Evolutionary conservation across 805 yeast species (phyloP), one percentile per base, ranked within the genome.

Genomic region (Metschnikowia baotianmanensis): DNA sequence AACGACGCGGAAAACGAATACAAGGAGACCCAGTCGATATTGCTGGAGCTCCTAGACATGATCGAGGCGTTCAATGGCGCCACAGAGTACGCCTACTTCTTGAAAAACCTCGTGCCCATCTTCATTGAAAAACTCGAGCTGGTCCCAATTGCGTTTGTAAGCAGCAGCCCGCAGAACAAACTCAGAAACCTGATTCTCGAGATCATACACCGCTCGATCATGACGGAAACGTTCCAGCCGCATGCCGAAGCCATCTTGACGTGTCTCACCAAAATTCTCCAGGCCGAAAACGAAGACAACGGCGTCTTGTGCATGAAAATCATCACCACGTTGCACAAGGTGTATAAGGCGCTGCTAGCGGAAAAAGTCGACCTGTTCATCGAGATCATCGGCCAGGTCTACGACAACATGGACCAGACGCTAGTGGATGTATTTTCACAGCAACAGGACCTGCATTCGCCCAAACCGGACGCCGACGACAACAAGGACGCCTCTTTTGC

Each of bases 291-390:
- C 59, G 99, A 95, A 61, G 97, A 90, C 46, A 93, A 93, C 59
- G 98, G 98, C 36, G 87, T 89, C 1, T 71, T 88, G 37, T 84
- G 95, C 60, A 80, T 93, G 84, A 89, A 87, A 58, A 82, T 88
- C 40, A 73, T 90, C 36, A 87, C 97, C 13, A 77, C 84, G 22
- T 66, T 91, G 34, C 96, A 90, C 66, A 85, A 93, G 59, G 78
- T 90, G 1, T 91, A 85, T 67, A 91, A 87, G 65, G 57, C 73
- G 11, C 67, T 71, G 18, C 65, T 90, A 38, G 69, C 74, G 13
- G 89, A 80, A 13, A 80, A 82, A 50, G 96, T 91, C 2, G 82
- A 77, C 46, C 81, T 83, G 2, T 95, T 93, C 51, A 77, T 91
- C 27, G 84, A 80, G 31, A 69, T 89, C 16, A 84, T 95, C 38